These are phyloP conservation scores for Phytophthora pinifolia DNA, from an alignment of 352 stramenopile species.

Conservation along the genomic window DNA sequence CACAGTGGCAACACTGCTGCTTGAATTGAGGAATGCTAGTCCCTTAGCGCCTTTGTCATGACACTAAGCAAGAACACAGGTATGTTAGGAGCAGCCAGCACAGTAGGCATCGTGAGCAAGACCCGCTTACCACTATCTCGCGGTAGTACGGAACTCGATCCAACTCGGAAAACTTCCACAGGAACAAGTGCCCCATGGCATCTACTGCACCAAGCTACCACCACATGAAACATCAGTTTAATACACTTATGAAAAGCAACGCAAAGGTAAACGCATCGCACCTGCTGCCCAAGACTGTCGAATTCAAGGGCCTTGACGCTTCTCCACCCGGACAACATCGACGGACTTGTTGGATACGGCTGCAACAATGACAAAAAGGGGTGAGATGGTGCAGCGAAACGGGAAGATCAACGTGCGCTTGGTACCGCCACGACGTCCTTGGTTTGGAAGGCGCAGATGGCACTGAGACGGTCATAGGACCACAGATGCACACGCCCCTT, in stretches of 20 bases:
- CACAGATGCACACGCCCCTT: constrained; percentile 83
- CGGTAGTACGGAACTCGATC: constrained; percentile 70
- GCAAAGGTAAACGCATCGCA: constrained; percentile 19
- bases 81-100: constrained; percentile 3
- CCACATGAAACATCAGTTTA: neutral
- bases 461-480: constrained; percentile 81
- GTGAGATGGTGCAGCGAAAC: neutral
- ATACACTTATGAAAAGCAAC: neutral
- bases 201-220: constrained; percentile 79
- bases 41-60: constrained; percentile 86
- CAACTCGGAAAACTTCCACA: constrained; percentile 84
- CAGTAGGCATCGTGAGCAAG: neutral
- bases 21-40: constrained; percentile 80
- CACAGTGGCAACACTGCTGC: constrained; percentile 70
- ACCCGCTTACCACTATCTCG: constrained; percentile 50
- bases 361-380: constrained; percentile 16
- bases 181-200: constrained; percentile 58
- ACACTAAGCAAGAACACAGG: constrained; percentile 38
- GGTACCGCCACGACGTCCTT: constrained; percentile 64
- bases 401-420: neutral
- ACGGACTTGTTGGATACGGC: constrained; percentile 61
- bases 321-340: constrained; percentile 47
- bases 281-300: constrained; percentile 78
- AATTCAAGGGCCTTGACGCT: constrained; percentile 83
- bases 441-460: constrained; percentile 65